Evolutionary conservation across 2,329 filamentous ascomycete species (phyloP).

Genomic region (Aspergillus sp.): DNA sequence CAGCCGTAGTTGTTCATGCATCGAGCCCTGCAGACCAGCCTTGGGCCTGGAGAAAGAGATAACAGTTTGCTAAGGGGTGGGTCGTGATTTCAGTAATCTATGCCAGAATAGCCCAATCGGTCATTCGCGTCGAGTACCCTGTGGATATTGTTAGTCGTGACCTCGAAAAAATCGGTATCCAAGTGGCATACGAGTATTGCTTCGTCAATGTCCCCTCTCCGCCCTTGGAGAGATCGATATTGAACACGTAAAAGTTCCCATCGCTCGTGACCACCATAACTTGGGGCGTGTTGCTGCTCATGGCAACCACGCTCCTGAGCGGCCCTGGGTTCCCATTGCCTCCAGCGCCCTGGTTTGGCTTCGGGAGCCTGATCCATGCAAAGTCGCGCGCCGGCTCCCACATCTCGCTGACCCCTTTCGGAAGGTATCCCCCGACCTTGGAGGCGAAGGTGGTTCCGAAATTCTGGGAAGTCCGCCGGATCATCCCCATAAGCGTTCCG

Average conservation of each 20-base stretch:
- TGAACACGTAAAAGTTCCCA: conserved; percentile 89
- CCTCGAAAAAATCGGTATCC: not conserved
- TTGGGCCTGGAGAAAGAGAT: too few relatives aligned
- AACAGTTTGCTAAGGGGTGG: too few relatives aligned
- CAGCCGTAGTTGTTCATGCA: too few relatives aligned
- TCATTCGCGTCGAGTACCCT: conserved; percentile 39
- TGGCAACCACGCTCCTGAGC: conserved; percentile 84
- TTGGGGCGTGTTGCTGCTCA: conserved; percentile 88
- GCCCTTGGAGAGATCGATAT: conserved; percentile 86
- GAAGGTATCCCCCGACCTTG: conserved; percentile 83
- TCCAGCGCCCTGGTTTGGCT: conserved; percentile 35
- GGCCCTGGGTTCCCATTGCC: conserved; percentile 41
- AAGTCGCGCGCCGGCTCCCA: conserved; percentile 95
- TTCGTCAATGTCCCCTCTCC: conserved; percentile 87
- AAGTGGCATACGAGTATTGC: conserved; percentile 73
- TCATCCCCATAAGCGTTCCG: conserved; percentile 78
- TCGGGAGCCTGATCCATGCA: conserved; percentile 89
- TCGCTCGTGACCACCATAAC: conserved; percentile 98
- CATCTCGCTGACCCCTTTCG: conserved; percentile 90
- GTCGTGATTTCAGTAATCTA: conserved; percentile 31
- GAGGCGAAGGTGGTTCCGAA: conserved; percentile 83
- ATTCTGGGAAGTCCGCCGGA: conserved; percentile 89
- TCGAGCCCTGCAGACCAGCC: too few relatives aligned
- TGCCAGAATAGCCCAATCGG: conserved; percentile 26
- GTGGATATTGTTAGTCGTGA: conserved; percentile 8